Conservation (phyloP, 2,329 filamentous ascomycete genomes). For the Nigrograna mackinnonii region DNA sequence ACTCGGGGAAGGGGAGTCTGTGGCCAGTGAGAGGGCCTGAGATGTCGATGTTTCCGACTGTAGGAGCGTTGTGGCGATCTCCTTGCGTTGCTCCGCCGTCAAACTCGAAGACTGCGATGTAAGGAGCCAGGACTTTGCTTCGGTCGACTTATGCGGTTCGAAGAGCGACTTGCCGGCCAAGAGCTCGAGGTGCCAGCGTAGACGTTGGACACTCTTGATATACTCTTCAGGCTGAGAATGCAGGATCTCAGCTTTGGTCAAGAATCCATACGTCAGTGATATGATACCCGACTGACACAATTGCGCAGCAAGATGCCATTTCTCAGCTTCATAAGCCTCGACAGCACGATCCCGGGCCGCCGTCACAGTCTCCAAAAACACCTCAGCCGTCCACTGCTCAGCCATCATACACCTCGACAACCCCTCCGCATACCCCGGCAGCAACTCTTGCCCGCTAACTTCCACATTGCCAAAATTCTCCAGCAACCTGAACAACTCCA, state of each 20-base stretch:
- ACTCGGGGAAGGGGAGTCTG: constrained; percentile 26
- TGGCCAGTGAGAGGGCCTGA: constrained; percentile 26
- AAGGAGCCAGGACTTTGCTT: constrained; percentile 17
- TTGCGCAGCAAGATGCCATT: constrained; percentile 21
- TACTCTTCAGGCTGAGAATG: constrained; percentile 25
- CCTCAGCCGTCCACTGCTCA: constrained; percentile 11
- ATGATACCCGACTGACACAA: constrained; percentile 29
- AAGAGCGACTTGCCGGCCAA: constrained; percentile 23
- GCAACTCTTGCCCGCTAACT: constrained; percentile 18
- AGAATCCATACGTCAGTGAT: constrained; percentile 33
- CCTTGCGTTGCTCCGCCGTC: background rate
- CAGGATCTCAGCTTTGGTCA: constrained; percentile 29
- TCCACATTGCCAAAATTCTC: constrained; percentile 22
- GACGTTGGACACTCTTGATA: constrained; percentile 22
- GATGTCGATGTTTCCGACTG: constrained; percentile 26
- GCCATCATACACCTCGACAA: constrained; percentile 22
- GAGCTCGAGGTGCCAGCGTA: constrained; percentile 34
- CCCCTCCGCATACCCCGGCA: constrained; percentile 27
- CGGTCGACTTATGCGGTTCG: constrained; percentile 12
- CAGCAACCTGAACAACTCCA: constrained; percentile 34
- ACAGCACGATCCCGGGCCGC: constrained; percentile 23
- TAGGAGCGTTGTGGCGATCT: constrained; percentile 22
- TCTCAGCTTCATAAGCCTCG: constrained; percentile 13
- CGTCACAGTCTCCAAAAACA: constrained; percentile 20
- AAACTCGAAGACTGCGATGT: background rate